Base-by-base conservation (phyloP, 148 eudicot species). In the Rhododendron ferrugineum region DNA sequence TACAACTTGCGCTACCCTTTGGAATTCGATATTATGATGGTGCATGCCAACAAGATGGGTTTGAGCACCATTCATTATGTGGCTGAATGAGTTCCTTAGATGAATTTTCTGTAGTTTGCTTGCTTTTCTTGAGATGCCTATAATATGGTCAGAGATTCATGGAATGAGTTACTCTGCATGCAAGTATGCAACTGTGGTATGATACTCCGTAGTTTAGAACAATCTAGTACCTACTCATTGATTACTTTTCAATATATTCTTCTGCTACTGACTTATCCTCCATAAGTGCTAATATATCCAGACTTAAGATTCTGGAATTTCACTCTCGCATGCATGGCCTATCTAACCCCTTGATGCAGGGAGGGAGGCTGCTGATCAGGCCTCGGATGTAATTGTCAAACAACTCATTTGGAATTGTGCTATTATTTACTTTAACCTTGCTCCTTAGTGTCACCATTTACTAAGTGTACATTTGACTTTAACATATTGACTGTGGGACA, bases 1-100 rank as follows among this genome's bases (percentile, higher is more conserved):
- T 97, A 86, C 79, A 30, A 30, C 11, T 23, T 20, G 14, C 18
- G 0, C 42, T 44, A 22, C 28, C n/a, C 23, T 34, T 7, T 13
- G 9, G 11, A 58, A 36, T 40, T 47, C 2, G 46, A 23, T 50
- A 34, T 1, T 49, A 83, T 42, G 20, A 49, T 49, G 46, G 22
- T 83, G 14, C 44, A 50, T 73, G 66, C 47, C 1, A 1, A 83
- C 34, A 10, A 50, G 73, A 58, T 10, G 70, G 28, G 4, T 46
- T 47, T 30, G 50, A 44, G 46, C 40, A 22, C 58, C n/a, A 26
- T n/a, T 26, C 60, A 4, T 5, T 22, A 18, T 6, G 44, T 75
- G n/a, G 68, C 8, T 28, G 42, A 83, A 83, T 44, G 14, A 66
- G 32, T 73, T 72, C 8, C 28, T 47, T 11, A 16, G 85, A 37